Conservation (phyloP, 2,329 filamentous ascomycete genomes). For the Xylariaceae sp. region DNA sequence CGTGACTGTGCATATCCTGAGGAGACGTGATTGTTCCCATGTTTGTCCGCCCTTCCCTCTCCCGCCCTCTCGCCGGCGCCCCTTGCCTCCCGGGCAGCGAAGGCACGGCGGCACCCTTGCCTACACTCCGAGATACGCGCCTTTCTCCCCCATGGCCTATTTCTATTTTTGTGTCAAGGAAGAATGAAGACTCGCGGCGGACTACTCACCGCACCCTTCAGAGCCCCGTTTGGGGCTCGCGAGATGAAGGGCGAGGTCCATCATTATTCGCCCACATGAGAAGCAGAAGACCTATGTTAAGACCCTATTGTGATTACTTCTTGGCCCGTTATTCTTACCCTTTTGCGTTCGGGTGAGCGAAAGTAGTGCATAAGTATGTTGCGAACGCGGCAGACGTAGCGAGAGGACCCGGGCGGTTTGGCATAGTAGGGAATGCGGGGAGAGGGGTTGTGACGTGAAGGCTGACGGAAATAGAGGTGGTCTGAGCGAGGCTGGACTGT, state of each 20-base stretch:
- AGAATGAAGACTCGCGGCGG: constrained; percentile 55
- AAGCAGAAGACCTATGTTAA: no score
- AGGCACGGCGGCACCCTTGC: constrained; percentile 47
- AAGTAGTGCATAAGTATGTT: no score
- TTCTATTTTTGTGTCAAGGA: constrained; percentile 83
- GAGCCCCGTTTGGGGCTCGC: constrained; percentile 30
- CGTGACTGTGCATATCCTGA: constrained; percentile 3
- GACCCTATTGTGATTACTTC: no score
- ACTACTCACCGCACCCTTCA: constrained; percentile 69
- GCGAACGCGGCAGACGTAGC: no score
- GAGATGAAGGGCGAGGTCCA: constrained; percentile 68
- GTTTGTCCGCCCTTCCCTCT: constrained; percentile 17
- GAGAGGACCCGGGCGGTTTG: no score
- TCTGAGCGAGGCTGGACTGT: no score
- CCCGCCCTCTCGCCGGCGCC: constrained; percentile 2
- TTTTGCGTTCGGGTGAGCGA: no score
- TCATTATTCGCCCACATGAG: constrained; percentile 61
- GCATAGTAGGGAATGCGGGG: no score
- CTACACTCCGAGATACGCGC: constrained; percentile 81
- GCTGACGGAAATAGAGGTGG: no score
- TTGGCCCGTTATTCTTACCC: no score
- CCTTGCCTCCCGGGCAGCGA: constrained; percentile 15
- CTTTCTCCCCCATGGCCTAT: constrained; percentile 61
- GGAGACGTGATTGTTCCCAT: constrained; percentile 15
- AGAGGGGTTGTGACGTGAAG: no score